Conservation (phyloP, 257 asterid species). For the Nicotiana tabacum region DNA sequence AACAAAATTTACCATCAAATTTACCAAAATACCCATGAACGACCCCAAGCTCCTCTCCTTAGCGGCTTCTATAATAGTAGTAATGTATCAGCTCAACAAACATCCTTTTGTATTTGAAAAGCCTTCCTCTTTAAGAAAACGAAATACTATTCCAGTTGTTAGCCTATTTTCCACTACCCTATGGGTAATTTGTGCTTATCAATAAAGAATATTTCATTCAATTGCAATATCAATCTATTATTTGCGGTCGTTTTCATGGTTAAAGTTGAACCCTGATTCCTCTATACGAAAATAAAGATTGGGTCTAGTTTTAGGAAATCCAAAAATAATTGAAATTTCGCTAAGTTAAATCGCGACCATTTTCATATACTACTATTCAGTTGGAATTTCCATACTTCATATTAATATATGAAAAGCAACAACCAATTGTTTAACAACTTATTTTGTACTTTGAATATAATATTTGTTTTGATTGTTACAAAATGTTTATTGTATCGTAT, state of each 20-base stretch:
- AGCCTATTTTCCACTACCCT: neutral
- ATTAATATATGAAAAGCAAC: neutral
- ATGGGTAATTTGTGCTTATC: neutral
- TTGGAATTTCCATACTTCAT: neutral
- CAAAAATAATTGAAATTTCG: neutral
- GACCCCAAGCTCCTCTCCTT: no score
- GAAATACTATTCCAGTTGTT: neutral
- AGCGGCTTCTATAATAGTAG: no score
- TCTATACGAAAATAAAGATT: neutral
- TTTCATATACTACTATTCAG: neutral
- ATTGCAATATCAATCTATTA: neutral
- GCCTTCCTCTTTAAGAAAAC: neutral
- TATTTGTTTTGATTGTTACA: no score
- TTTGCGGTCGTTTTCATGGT: neutral
- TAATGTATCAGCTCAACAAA: neutral
- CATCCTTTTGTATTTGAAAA: neutral
- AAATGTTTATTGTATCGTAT: no score
- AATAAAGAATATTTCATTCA: neutral
- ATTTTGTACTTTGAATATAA: no score
- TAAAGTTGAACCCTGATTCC: neutral
- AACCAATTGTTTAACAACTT: neutral
- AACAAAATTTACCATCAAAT: no score
- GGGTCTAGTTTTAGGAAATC: neutral
- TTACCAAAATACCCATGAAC: no score
- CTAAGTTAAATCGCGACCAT: neutral